phyloP scores from a whole-genome alignment of 345 rosid genomes.

The Eucalyptus regnans region DNA sequence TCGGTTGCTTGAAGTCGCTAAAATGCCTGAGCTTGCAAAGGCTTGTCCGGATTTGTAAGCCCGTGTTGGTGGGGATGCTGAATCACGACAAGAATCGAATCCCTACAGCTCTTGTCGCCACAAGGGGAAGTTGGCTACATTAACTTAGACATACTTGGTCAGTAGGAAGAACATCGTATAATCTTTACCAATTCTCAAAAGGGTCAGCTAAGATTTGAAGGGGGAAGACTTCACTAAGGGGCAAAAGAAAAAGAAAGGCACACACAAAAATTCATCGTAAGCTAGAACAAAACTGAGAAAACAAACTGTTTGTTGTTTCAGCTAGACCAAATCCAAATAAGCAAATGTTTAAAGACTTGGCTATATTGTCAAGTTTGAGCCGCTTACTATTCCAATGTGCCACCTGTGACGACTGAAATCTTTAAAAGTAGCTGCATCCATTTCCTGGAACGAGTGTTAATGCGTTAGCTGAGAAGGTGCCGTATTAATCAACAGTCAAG shows the following conservation, averaged over 20 bases:
- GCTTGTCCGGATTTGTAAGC: not conserved
- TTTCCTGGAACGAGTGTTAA: conserved; percentile 42
- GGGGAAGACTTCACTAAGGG: not conserved
- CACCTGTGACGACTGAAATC: conserved; percentile 59
- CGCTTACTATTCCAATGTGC: conserved; percentile 88
- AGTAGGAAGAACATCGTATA: not conserved
- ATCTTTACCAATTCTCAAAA: not conserved
- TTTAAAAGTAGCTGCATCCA: conserved; percentile 72
- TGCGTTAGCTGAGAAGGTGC: not conserved
- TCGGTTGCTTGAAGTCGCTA: not conserved
- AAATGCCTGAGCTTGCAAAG: not conserved
- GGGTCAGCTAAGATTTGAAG: not conserved
- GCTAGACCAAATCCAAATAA: not conserved
- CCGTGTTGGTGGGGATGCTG: conserved; percentile 50
- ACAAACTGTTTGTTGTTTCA: not conserved
- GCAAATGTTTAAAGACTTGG: not conserved
- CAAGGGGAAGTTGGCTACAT: conserved; percentile 49
- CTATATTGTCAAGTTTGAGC: not conserved
- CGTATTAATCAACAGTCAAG: not conserved
- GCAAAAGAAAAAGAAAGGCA: not conserved
- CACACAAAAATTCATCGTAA: not conserved
- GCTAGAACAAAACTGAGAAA: not conserved
- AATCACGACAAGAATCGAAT: conserved; percentile 53
- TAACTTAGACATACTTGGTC: not conserved
- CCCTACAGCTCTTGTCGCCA: conserved; percentile 21